Evolutionary conservation across 495 filamentous ascomycete species (phyloP), one percentile per base, ranked within the genome.

Genomic region (Penicillium subrubescens): DNA sequence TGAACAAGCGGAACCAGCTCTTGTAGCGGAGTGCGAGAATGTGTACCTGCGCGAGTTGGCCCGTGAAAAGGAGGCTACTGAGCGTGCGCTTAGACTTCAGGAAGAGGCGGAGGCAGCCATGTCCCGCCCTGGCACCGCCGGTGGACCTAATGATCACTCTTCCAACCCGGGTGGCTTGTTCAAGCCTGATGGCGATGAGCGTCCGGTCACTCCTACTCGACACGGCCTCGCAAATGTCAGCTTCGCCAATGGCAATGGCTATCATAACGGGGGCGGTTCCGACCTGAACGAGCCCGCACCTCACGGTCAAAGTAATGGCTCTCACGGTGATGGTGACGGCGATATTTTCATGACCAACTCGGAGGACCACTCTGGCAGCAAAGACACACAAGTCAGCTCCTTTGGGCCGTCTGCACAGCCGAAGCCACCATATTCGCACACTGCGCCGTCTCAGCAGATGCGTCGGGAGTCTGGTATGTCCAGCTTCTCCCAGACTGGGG

Each of bases 21-120:
- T 87, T 12, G 80, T 91, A 3, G 83, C 82, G 4, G 89, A 92
- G 64, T 90, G 89, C 66, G 89, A 93, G 65, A 82, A 85, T 53
- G 83, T 94, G 8, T 94, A 92, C 72, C 68, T 82, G n/a, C 85
- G 92, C 54, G 91, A 97, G 70, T 70, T 89, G 62, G 84, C 87
- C 69, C 84, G 92, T 57, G 83, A 85, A 62, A 91, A 86, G 71
- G 84, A 85, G 73, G 86, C 81, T 15, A 75, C 82, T 64, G 90
- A 90, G 72, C 88, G 87, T 64, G 80, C 81, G 14, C 79, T 79
- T 67, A 87, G 85, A 73, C 79, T 73, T 48, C 82, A 81, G 54
- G 85, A 82, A 27, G 54, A 62, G n/a, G 33, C 48, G n/a, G 61
- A 63, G 39, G 64, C 75, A 17, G 65, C 57, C 23, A 25, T 77